Conservation (phyloP, 2,329 filamentous ascomycete genomes). For the Stromatinia cepivora region DNA sequence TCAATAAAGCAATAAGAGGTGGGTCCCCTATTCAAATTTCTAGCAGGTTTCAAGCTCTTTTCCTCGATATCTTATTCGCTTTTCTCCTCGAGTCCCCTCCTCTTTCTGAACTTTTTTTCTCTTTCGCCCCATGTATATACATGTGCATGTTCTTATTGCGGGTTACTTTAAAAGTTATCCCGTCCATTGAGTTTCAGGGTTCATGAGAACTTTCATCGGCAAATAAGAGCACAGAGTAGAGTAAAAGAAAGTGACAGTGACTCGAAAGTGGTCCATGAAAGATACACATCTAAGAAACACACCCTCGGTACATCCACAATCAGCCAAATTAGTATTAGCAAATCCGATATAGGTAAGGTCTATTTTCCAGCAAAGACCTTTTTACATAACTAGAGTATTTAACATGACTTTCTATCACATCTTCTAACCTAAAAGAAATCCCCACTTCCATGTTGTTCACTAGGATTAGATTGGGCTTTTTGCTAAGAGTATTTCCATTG, state of each 20-base stretch:
- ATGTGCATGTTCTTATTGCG: not conserved
- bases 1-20: not conserved
- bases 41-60: not conserved
- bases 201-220: not conserved
- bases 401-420: not conserved
- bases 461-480: not conserved
- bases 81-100: not conserved
- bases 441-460: not conserved
- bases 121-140: not conserved
- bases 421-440: constrained; percentile 6
- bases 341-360: not conserved
- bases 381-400: no score
- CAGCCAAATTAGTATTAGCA: not conserved
- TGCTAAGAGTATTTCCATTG: not conserved
- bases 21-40: not conserved
- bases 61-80: not conserved
- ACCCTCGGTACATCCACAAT: not conserved
- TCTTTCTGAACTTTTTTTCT: not conserved
- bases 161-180: not conserved
- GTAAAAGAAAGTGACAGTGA: constrained; percentile 1
- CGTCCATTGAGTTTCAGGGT: not conserved
- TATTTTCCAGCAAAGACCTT: not conserved
- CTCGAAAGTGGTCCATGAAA: constrained; percentile 1
- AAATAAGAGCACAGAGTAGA: not conserved
- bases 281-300: not conserved